A percentile compares a stretch with the other conserved stretches of the same genome.
Evolutionary conservation across 2,329 filamentous ascomycete species (phyloP).

Genomic region (Balansia obtecta): DNA sequence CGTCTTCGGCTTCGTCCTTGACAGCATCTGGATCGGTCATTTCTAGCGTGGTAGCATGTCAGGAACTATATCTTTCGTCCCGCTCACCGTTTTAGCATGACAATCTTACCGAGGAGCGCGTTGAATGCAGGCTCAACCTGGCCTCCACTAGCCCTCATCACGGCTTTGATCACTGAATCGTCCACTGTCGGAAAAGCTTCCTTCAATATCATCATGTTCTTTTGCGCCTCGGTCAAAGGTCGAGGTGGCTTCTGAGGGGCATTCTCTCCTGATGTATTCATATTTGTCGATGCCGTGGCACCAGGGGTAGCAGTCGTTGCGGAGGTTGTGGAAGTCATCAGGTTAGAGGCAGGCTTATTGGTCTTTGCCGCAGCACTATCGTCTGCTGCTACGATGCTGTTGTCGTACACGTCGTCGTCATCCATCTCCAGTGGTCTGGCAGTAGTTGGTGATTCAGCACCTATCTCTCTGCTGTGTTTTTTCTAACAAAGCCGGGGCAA

Average conservation of each 20-base stretch:
- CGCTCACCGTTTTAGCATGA: neutral
- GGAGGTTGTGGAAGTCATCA: constrained; percentile 6
- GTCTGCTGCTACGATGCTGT: constrained; percentile 33
- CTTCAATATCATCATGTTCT: constrained; percentile 77
- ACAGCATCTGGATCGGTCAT: constrained; percentile 69
- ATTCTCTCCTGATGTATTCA: constrained; percentile 14
- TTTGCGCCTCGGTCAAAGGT: constrained; percentile 67
- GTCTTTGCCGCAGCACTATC: constrained; percentile 21
- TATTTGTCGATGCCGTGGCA: constrained; percentile 16
- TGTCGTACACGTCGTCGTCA: constrained; percentile 57
- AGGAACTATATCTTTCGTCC: neutral
- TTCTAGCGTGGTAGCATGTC: constrained; percentile 29
- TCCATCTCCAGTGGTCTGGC: constrained; percentile 54
- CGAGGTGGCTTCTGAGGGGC: constrained; percentile 75
- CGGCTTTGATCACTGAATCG: constrained; percentile 66
- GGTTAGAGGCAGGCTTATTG: neutral
- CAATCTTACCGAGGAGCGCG: constrained; percentile 61
- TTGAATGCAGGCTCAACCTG: constrained; percentile 91
- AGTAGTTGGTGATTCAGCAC: constrained; percentile 54
- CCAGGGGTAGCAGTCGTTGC: constrained; percentile 15
- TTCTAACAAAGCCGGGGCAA: constrained; percentile 19
- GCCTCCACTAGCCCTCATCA: constrained; percentile 74
- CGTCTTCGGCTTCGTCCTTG: constrained; percentile 39
- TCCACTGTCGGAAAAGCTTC: constrained; percentile 91
- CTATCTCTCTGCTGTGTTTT: constrained; percentile 29